These are phyloP conservation scores for Lathyrus sativus DNA, from an alignment of 306 rosid species.

Conservation along the genomic window DNA sequence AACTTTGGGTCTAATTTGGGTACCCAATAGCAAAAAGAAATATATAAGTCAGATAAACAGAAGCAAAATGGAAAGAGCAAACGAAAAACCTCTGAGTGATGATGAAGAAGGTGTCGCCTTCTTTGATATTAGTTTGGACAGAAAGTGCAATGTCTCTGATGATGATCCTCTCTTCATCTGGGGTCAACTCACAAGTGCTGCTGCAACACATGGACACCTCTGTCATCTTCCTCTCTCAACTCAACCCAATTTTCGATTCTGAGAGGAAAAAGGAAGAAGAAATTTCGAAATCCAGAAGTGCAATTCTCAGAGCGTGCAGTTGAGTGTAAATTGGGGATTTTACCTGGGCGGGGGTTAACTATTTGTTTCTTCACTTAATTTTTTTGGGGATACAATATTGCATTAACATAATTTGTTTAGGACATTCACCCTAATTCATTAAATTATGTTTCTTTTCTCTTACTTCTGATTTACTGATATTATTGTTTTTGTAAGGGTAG, in stretches of 20 bases:
- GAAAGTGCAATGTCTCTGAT: constrained; percentile 89
- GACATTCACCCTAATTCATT: too few species aligned
- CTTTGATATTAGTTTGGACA: constrained; percentile 77
- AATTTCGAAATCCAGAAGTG: too few species aligned
- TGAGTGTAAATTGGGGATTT: too few species aligned
- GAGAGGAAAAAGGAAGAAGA: not conserved
- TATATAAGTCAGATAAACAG: not conserved
- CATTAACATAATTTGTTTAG: too few species aligned
- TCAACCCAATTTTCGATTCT: not conserved
- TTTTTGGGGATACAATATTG: too few species aligned
- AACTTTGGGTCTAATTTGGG: constrained; percentile 30
- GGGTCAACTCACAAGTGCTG: constrained; percentile 58
- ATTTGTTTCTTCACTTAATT: too few species aligned
- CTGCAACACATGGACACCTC: constrained; percentile 68
- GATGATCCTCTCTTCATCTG: constrained; percentile 90
- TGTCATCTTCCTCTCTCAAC: constrained; percentile 45
- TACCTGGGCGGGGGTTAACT: too few species aligned
- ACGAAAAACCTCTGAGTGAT: constrained; percentile 73
- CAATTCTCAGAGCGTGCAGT: too few species aligned
- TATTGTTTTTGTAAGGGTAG: too few species aligned
- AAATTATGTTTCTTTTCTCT: too few species aligned
- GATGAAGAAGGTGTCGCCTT: constrained; percentile 79
- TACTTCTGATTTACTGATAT: too few species aligned
- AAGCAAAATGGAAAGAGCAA: not conserved
- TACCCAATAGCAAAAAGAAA: constrained; percentile 17